Evolutionary conservation across 2,329 filamentous ascomycete species (phyloP).

Genomic region (Hypoxylon sp.): DNA sequence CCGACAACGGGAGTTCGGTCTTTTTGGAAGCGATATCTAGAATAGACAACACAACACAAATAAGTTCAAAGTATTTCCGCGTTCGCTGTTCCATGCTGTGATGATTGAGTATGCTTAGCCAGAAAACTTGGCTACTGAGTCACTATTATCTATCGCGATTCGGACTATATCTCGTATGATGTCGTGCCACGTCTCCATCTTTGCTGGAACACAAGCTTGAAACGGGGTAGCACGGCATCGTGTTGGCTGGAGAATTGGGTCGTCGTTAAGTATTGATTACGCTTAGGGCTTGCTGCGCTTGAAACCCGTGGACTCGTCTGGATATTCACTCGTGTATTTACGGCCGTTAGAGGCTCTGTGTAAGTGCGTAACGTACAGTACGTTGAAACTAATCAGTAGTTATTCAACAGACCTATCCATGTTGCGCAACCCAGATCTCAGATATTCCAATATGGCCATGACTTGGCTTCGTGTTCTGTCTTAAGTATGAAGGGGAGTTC

Average conservation of each 20-base stretch:
- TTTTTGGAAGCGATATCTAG: conserved; percentile 4
- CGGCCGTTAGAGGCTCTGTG: too few species aligned
- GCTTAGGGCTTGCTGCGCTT: background rate
- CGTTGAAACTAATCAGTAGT: too few species aligned
- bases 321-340: background rate
- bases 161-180: background rate
- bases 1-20: conserved; percentile 2
- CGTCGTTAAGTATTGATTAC: background rate
- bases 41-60: conserved; percentile 14
- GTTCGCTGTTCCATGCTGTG: background rate
- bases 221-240: background rate
- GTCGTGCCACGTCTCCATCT: background rate
- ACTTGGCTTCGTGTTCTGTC: too few species aligned
- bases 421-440: too few species aligned
- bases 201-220: too few species aligned
- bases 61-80: background rate
- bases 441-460: too few species aligned
- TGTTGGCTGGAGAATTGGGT: background rate
- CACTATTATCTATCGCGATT: background rate
- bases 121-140: background rate
- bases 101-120: background rate
- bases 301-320: conserved; percentile 3
- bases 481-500: too few species aligned
- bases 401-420: too few species aligned
- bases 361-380: too few species aligned